Evolutionary conservation across 2,329 filamentous ascomycete genomes (phyloP).

Genomic region (Cladosporium halotolerans): DNA sequence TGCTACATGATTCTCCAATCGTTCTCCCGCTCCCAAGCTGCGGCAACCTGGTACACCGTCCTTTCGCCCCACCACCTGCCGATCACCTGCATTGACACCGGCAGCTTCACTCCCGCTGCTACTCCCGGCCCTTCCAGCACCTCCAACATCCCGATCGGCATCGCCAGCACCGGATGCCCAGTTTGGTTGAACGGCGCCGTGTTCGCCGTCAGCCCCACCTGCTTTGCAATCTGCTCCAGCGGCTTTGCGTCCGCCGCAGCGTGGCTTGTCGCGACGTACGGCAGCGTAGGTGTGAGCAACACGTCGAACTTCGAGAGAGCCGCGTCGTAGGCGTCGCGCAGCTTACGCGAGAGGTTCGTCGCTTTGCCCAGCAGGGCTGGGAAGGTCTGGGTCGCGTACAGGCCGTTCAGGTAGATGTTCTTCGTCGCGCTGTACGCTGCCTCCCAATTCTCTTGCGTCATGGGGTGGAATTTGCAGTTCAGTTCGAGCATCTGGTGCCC

Average conservation of each 20-base stretch:
- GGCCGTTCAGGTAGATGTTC: constrained; percentile 49
- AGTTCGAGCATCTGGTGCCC: constrained; percentile 47
- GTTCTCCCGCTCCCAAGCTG: constrained; percentile 43
- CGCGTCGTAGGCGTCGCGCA: constrained; percentile 42
- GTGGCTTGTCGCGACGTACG: constrained; percentile 43
- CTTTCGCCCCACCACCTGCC: constrained; percentile 46
- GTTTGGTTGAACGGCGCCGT: constrained; percentile 49
- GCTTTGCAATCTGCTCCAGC: constrained; percentile 43
- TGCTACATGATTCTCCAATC: constrained; percentile 37
- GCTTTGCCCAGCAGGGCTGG: constrained; percentile 44
- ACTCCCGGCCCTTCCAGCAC: constrained; percentile 44
- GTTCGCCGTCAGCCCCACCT: constrained; percentile 50
- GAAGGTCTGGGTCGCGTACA: constrained; percentile 41
- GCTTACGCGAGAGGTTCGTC: constrained; percentile 38
- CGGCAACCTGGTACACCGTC: constrained; percentile 39
- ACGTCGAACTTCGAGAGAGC: constrained; percentile 39
- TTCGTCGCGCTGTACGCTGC: constrained; percentile 49
- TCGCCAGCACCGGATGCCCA: constrained; percentile 43
- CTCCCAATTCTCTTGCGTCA: constrained; percentile 43
- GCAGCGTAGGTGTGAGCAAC: constrained; percentile 43
- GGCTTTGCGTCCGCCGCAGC: constrained; percentile 35
- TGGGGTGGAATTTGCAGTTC: constrained; percentile 37
- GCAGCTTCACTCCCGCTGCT: constrained; percentile 23
- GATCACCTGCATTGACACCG: constrained; percentile 31
- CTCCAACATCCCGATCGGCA: constrained; percentile 37